Base-by-base conservation (phyloP, 345 rosid genomes). In the Euphorbia tirucalli region DNA sequence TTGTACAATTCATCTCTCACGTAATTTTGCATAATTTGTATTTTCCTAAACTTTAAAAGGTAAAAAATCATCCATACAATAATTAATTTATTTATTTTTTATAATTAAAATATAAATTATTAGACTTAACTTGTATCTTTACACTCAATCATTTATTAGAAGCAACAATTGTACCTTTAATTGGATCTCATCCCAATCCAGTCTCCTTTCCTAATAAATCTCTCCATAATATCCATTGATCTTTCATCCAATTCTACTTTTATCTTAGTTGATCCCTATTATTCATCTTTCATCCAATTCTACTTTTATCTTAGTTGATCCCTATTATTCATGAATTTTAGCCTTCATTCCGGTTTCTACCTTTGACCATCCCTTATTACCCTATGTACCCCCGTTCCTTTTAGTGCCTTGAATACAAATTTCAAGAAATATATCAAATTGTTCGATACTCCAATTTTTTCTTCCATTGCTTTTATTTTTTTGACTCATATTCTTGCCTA, bases 161-260 rank as follows among this genome's bases (percentile, higher is more conserved):
- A 21, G 35, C 68, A 13, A 0, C 22, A 41, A 65, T 43, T 37
- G 54, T 64, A 7, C 19, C 18, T 24, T 64, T 64, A 22, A 13
- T 48, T 22, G 55, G 68, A 65, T 65, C 54, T 19, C 69, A 65
- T 44, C 5, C 56, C 2, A 65, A 16, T 27, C 35, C 7, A n/a
- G n/a, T n/a, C n/a, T n/a, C n/a, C n/a, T n/a, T 27, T 25, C 35
- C 68, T 43, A 11, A 41, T 44, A 65, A 9, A 11, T 43, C 32
- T 25, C 43, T 65, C 54, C 68, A 65, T 22, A 65, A 41, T 8
- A 41, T 65, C 54, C 68, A 65, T 24, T 65, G 54, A n/a, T n/a
- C n/a, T n/a, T n/a, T n/a, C n/a, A n/a, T n/a, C n/a, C n/a, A n/a
- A n/a, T n/a, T n/a, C n/a, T n/a, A n/a, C n/a, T n/a, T n/a, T n/a